phyloP scores from a whole-genome alignment of 2,329 filamentous ascomycete species.

The Epichloe sibirici region DNA sequence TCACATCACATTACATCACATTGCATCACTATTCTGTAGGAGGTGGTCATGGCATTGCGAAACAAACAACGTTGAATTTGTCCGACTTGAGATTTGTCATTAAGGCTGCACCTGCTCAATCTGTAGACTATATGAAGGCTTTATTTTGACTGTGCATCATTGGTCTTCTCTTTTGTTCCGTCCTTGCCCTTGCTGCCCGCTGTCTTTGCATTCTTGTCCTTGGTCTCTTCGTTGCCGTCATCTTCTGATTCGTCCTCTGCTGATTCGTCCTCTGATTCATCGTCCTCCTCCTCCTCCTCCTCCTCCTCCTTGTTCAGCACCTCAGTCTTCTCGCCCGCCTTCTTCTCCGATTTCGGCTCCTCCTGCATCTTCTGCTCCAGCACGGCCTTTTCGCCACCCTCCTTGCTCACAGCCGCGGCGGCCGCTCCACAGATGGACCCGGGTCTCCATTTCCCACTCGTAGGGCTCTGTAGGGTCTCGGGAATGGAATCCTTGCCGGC shows the following conservation, averaged over 20 bases:
- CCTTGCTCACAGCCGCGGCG: slow-evolving; percentile 21
- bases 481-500: slow-evolving; percentile 5
- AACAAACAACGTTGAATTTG: not conserved
- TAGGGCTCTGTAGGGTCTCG: slow-evolving; percentile 8
- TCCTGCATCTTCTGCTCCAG: slow-evolving; percentile 28
- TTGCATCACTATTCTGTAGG: not conserved
- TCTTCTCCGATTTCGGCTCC: slow-evolving; percentile 21
- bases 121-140: not conserved
- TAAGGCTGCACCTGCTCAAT: not conserved
- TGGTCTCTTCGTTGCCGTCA: slow-evolving; percentile 12
- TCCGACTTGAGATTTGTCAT: not conserved
- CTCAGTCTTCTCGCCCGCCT: slow-evolving; percentile 12
- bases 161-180: slow-evolving; percentile 6
- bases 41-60: not conserved
- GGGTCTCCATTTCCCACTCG: slow-evolving; percentile 7
- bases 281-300: slow-evolving; percentile 4
- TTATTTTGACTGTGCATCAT: slow-evolving; percentile 5
- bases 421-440: not conserved
- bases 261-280: slow-evolving; percentile 14
- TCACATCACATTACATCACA: slow-evolving; percentile 4
- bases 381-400: slow-evolving; percentile 23
- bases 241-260: slow-evolving; percentile 14
- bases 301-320: slow-evolving; percentile 10
- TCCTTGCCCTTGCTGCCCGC: slow-evolving; percentile 11
- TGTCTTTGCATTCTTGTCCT: not conserved